Conservation (phyloP, 177 flowering plant species). For the Vitis hybrid region DNA sequence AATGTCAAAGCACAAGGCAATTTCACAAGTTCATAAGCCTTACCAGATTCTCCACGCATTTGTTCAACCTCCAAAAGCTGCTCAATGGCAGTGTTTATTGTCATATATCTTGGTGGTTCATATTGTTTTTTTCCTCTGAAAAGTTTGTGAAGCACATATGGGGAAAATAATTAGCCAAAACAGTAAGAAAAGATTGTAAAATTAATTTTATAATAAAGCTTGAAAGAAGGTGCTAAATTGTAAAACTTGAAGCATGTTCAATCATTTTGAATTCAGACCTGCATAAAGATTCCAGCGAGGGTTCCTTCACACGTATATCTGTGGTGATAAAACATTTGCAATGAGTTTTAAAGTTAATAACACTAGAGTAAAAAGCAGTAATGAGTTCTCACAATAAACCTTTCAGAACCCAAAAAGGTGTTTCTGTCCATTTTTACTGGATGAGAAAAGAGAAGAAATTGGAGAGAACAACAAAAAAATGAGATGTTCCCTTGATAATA, state of each 20-base stretch:
- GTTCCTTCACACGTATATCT: conserved; percentile 97
- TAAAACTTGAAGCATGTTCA: neutral
- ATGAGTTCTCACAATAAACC: neutral
- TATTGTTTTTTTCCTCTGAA: conserved; percentile 79
- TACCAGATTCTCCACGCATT: conserved; percentile 62
- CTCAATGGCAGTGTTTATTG: conserved; percentile 79
- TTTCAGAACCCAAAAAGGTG: neutral
- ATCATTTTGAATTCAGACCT: conserved; percentile 43
- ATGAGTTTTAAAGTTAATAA: neutral
- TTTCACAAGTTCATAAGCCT: neutral
- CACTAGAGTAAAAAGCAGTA: neutral
- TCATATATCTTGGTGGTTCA: conserved; percentile 91
- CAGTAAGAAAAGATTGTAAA: neutral
- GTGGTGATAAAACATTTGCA: conserved; percentile 17
- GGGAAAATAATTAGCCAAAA: conserved; percentile 4
- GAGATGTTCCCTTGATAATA: too few species aligned
- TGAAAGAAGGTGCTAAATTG: neutral
- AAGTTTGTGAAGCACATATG: conserved; percentile 1
- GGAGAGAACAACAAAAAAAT: too few species aligned
- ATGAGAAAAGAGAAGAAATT: neutral
- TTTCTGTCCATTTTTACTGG: neutral
- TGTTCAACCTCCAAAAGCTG: conserved; percentile 89
- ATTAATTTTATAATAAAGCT: neutral
- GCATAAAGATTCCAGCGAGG: conserved; percentile 80
- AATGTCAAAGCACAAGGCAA: too few species aligned